A percentile compares a stretch with the other conserved stretches of the same genome.
phyloP scores from a whole-genome alignment of 2,329 filamentous ascomycete genomes.

The Epichloe glyceriae region DNA sequence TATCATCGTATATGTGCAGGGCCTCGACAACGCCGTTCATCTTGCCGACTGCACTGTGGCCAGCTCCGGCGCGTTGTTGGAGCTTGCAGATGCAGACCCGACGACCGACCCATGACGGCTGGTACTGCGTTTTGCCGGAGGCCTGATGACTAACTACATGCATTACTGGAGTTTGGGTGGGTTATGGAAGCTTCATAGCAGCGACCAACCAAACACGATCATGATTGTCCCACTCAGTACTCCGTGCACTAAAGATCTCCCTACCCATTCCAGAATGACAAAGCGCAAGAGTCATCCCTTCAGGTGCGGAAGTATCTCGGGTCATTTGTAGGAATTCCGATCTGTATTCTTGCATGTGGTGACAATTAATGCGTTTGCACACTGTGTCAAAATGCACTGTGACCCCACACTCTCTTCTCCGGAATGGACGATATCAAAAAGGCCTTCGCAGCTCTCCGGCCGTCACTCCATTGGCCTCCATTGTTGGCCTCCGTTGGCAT shows the following conservation, averaged over 20 bases:
- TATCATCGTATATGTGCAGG: slow-evolving; percentile 92
- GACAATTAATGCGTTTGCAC: neutral
- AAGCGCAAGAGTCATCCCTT: no score
- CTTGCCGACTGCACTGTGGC: slow-evolving; percentile 21
- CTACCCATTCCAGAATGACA: no score
- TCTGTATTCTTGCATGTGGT: no score
- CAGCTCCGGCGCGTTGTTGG: slow-evolving; percentile 1
- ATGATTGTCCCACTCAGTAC: no score
- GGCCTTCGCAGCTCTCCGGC: neutral
- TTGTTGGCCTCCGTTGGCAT: no score
- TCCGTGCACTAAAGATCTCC: no score
- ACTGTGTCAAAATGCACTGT: neutral
- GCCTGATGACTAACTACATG: no score
- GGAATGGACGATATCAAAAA: neutral
- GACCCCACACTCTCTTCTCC: neutral
- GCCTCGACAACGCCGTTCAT: slow-evolving; percentile 89
- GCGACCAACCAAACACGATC: no score
- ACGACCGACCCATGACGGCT: neutral
- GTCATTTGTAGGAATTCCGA: no score
- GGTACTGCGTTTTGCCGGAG: no score
- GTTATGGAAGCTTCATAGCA: neutral
- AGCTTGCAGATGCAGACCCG: neutral
- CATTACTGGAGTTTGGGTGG: neutral
- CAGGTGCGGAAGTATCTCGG: no score
- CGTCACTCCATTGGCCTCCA: neutral